phyloP scores from a whole-genome alignment of 140 eudicot genomes.

The Erigeron philadelphicus region DNA sequence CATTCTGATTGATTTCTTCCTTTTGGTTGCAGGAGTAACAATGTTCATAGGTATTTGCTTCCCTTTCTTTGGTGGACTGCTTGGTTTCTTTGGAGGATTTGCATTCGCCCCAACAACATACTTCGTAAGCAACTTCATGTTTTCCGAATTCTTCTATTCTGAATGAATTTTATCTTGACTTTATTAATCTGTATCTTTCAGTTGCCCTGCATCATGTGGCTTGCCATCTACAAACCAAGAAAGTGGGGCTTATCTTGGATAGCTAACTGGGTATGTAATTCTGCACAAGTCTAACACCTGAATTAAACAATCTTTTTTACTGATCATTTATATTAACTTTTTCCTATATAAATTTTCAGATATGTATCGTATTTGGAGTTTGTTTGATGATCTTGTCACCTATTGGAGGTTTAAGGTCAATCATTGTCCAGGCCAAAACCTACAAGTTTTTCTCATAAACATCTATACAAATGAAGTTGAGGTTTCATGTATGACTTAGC shows the following conservation, averaged over 20 bases:
- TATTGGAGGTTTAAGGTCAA: slow-evolving; percentile 63
- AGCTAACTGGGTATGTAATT: slow-evolving; percentile 55
- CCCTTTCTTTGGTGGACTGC: slow-evolving; percentile 73
- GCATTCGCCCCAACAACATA: slow-evolving; percentile 80
- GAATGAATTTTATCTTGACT: background rate
- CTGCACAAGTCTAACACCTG: background rate
- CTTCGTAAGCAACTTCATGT: slow-evolving; percentile 41
- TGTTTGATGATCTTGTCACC: slow-evolving; percentile 62
- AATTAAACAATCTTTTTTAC: background rate
- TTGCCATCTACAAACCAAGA: slow-evolving; percentile 52
- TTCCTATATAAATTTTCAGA: slow-evolving; percentile 30
- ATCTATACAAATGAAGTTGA: background rate
- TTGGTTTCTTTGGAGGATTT: slow-evolving; percentile 69
- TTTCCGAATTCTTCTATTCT: background rate
- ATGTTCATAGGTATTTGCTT: slow-evolving; percentile 65
- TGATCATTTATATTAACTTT: slow-evolving; percentile 5
- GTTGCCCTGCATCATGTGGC: slow-evolving; percentile 82
- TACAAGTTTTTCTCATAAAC: slow-evolving; percentile 54
- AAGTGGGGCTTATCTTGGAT: slow-evolving; percentile 58
- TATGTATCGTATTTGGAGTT: slow-evolving; percentile 56
- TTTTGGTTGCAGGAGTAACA: slow-evolving; percentile 45
- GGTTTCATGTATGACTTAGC: slow-evolving; percentile 11
- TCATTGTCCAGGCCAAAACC: slow-evolving; percentile 51
- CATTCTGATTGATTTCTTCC: background rate
- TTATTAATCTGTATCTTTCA: slow-evolving; percentile 25